phyloP scores from a whole-genome alignment of 495 filamentous ascomycete species.

The Umbilicaria muhlenbergii region DNA sequence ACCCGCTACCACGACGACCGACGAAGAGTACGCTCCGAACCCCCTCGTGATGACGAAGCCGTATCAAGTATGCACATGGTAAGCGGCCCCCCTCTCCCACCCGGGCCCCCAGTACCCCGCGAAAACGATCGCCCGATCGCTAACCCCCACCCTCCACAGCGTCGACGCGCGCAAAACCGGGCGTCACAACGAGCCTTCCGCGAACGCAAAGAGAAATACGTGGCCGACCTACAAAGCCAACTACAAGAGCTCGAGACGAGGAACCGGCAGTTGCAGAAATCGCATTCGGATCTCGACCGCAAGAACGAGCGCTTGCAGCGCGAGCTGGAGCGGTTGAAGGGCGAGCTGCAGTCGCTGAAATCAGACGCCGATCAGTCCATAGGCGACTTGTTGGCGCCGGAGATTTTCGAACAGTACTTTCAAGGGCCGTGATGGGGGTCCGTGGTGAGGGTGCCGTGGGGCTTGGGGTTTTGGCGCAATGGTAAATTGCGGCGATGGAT shows the following conservation, averaged over 20 bases:
- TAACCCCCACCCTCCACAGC: slow-evolving; percentile 19
- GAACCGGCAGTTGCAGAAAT: slow-evolving; percentile 10
- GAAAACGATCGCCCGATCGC: slow-evolving; percentile 3
- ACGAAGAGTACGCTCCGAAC: slow-evolving; percentile 10
- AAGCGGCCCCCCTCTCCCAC: not conserved
- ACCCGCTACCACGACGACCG: slow-evolving; percentile 11
- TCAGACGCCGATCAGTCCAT: too few relatives aligned
- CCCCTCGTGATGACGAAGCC: slow-evolving; percentile 13
- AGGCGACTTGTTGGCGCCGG: too few relatives aligned
- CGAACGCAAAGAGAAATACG: slow-evolving; percentile 32
- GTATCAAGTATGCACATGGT: slow-evolving; percentile 15
- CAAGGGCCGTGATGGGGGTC: too few relatives aligned
- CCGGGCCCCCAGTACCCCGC: not conserved
- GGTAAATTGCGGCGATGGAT: too few relatives aligned
- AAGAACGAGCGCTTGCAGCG: slow-evolving; percentile 7
- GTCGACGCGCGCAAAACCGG: slow-evolving; percentile 41
- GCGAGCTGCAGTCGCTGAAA: slow-evolving; percentile 11
- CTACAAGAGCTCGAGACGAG: slow-evolving; percentile 21
- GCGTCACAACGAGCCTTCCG: slow-evolving; percentile 37
- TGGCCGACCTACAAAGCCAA: slow-evolving; percentile 25
- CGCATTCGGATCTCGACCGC: slow-evolving; percentile 11
- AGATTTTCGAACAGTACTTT: too few relatives aligned
- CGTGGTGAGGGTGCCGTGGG: too few relatives aligned
- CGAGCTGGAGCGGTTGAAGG: slow-evolving; percentile 14
- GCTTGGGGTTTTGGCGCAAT: too few relatives aligned